Percentiles rank a stretch among this genome's conserved stretches.
phyloP scores from a whole-genome alignment of 257 asterid species.

The Solanum microdontum region DNA sequence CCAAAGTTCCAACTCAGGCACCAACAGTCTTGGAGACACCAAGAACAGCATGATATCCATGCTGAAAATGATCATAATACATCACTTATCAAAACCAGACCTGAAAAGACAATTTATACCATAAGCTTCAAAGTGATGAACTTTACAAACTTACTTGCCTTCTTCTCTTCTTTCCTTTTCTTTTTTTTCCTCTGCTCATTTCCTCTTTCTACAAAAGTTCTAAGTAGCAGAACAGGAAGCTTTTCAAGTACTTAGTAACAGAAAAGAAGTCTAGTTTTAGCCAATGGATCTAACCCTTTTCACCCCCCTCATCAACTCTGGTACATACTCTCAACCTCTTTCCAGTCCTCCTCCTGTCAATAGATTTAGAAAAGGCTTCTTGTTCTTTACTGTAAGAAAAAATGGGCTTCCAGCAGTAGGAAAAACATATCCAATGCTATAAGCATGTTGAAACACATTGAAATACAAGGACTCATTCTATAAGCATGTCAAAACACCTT shows the following conservation, averaged over 20 bases:
- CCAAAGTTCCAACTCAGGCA: background rate
- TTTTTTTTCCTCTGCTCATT: background rate
- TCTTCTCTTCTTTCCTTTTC: background rate
- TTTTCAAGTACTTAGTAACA: background rate
- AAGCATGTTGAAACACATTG: background rate
- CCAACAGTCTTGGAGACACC: background rate
- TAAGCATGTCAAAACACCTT: background rate
- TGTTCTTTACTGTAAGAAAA: background rate
- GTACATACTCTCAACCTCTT: background rate
- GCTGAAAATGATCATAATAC: background rate
- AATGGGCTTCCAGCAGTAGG: background rate
- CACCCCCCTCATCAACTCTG: background rate
- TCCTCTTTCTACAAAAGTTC: background rate
- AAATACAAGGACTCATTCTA: background rate
- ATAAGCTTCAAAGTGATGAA: background rate
- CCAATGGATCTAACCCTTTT: background rate
- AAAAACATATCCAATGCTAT: background rate
- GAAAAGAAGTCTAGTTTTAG: background rate
- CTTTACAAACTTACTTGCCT: background rate
- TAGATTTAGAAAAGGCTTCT: background rate
- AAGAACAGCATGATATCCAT: background rate
- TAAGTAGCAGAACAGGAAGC: background rate
- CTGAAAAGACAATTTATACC: background rate
- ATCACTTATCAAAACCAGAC: background rate
- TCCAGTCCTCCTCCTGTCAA: background rate